Base-by-base conservation (phyloP, 257 asterid genomes). In the Solanum neorickii region DNA sequence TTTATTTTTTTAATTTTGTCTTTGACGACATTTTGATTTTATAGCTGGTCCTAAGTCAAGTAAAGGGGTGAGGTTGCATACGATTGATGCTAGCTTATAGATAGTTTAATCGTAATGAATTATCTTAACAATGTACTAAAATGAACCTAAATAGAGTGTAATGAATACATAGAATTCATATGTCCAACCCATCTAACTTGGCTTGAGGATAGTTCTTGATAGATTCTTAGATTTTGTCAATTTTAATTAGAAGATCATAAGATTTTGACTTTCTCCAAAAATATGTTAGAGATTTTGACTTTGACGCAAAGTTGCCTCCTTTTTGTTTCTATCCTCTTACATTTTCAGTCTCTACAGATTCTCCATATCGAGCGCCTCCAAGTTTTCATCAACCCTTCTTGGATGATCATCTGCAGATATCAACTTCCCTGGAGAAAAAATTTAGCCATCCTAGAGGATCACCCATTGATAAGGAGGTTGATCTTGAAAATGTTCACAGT, bases 401-500 rank as follows among this genome's bases (percentile, higher is more conserved):
- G 49, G 88, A 88, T 56, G 87, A 66, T 84, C 83, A 68, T 65
- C 82, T 88, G 72, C 88, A 86, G 56, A 77, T 87, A 68, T 88
- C 90, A 60, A 66, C 91, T 90, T 25, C 85, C 37, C 86, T 47
- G 35, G 86, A 68, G 86, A 90, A 82, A 77, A 83, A 13, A 78
- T 85, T 87, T 66, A 76, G 89, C 78, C 87, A 91, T 86, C 88
- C 90, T 73, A 84, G 78, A 87, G 86, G 21, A 31, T 82, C 89
- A 66, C 89, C 78, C 70, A 84, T 87, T 85, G 69, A 33, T 86
- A 88, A 87, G 72, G 93, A 83, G 86, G 82, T 80, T 80, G 91
- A 87, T 91, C 46, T 27, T 84, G 92, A 89, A 88, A 92, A 92
- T 86, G 90, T 78, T 87, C 86, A 94, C 31, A 59, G 87, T 86